phyloP scores from a whole-genome alignment of 805 yeast species.

The Barnettozyma californica region DNA sequence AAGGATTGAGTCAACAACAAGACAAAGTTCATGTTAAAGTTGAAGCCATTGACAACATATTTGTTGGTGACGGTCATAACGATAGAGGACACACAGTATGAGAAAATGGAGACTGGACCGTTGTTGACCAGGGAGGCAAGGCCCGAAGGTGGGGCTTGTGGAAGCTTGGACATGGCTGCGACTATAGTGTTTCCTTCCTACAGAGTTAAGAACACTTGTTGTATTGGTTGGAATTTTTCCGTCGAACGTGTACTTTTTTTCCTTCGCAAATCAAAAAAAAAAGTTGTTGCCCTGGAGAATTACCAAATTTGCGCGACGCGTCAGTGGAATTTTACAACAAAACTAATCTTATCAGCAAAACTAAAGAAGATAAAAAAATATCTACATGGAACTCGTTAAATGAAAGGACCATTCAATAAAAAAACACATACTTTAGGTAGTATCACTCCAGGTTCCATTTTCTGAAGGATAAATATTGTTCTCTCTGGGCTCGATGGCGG shows the following conservation, averaged over 20 bases:
- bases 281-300: neutral
- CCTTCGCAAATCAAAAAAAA: neutral
- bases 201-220: neutral
- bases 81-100: constrained; percentile 91
- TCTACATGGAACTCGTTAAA: too few species aligned
- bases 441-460: too few species aligned
- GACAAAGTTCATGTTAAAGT: constrained; percentile 80
- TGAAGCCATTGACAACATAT: constrained; percentile 71
- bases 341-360: too few species aligned
- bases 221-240: neutral
- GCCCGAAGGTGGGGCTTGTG: constrained; percentile 20
- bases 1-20: constrained; percentile 82
- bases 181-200: neutral
- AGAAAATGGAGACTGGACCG: constrained; percentile 60
- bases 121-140: constrained; percentile 36
- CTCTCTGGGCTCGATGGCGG: neutral
- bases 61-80: constrained; percentile 97
- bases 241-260: neutral
- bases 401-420: too few species aligned
- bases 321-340: too few species aligned
- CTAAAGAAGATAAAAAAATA: too few species aligned
- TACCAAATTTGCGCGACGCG: neutral
- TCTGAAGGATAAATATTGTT: too few species aligned
- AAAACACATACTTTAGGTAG: too few species aligned
- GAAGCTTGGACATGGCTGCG: constrained; percentile 14